A percentile compares a stretch with the other conserved stretches of the same genome.
Conservation (phyloP, 495 filamentous ascomycete genomes). For the Staphylotrichum tortipilum region DNA sequence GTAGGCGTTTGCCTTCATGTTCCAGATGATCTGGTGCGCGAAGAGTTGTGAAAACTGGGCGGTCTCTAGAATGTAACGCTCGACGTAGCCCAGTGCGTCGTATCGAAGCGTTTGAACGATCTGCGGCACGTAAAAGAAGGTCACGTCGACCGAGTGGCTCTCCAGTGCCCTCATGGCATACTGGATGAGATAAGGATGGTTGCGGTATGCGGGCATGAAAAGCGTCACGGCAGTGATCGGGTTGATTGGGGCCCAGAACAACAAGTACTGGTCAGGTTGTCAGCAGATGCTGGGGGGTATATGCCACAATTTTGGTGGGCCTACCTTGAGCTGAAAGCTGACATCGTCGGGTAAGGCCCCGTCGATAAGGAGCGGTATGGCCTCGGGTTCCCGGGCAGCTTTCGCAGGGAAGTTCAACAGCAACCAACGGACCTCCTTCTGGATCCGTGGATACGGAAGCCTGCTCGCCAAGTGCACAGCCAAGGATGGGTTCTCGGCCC, state of each 20-base stretch:
- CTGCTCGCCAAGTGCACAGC: slow-evolving; percentile 73
- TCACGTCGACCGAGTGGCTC: slow-evolving; percentile 86
- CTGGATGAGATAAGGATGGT: slow-evolving; percentile 89
- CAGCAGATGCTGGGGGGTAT: slow-evolving; percentile 17
- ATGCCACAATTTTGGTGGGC: slow-evolving; percentile 2
- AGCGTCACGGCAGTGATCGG: slow-evolving; percentile 87
- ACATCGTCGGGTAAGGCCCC: slow-evolving; percentile 67
- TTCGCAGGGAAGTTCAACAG: slow-evolving; percentile 76
- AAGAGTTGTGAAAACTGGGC: slow-evolving; percentile 93
- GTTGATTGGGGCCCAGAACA: slow-evolving; percentile 92
- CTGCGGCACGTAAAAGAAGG: slow-evolving; percentile 97
- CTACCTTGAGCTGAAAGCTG: slow-evolving; percentile 73
- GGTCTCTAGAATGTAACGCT: slow-evolving; percentile 92
- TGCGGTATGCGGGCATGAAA: slow-evolving; percentile 87
- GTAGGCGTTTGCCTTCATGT: slow-evolving; percentile 98
- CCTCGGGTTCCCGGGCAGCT: slow-evolving; percentile 67
- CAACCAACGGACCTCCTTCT: slow-evolving; percentile 65
- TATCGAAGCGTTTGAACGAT: slow-evolving; percentile 96
- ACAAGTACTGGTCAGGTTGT: slow-evolving; percentile 56
- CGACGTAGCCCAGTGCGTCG: slow-evolving; percentile 88
- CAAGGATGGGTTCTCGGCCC: slow-evolving; percentile 71
- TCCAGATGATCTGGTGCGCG: slow-evolving; percentile 99
- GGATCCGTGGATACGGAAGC: slow-evolving; percentile 65
- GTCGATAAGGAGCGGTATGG: slow-evolving; percentile 73
- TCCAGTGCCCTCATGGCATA: slow-evolving; percentile 96